Conservation (phyloP, 345 rosid genomes). For the Chamaenerion angustifolium region DNA sequence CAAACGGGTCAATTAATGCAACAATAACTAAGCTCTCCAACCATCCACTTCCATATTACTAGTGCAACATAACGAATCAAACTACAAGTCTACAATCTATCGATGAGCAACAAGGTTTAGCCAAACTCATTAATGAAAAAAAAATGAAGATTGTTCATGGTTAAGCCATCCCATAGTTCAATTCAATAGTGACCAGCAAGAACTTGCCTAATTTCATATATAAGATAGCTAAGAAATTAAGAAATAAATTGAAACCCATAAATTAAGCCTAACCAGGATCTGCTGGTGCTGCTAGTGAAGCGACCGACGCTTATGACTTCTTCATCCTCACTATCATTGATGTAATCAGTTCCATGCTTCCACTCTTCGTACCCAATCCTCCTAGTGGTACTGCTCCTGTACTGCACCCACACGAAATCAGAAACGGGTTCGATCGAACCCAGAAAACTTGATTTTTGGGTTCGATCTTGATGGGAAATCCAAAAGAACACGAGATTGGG, state of each 20-base stretch:
- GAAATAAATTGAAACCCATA: background rate
- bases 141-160: too few species aligned
- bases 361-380: slow-evolving; percentile 41
- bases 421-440: too few species aligned
- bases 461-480: too few species aligned
- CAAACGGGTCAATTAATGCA: too few species aligned
- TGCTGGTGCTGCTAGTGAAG: slow-evolving; percentile 15
- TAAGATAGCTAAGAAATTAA: background rate
- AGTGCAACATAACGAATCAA: too few species aligned
- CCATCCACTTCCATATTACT: too few species aligned
- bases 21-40: too few species aligned
- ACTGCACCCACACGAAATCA: slow-evolving; percentile 93
- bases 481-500: too few species aligned
- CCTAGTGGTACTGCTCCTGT: slow-evolving; percentile 44
- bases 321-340: slow-evolving; percentile 25
- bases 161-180: background rate
- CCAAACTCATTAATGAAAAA: too few species aligned
- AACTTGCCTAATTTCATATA: background rate
- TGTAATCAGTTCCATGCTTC: slow-evolving; percentile 6
- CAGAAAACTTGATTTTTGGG: too few species aligned
- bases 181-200: background rate
- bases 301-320: slow-evolving; percentile 18
- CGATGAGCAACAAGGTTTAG: too few species aligned
- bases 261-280: slow-evolving; percentile 36
- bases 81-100: too few species aligned